A percentile compares a stretch with the other conserved stretches of the same genome.
phyloP scores from a whole-genome alignment of 2,329 filamentous ascomycete genomes.

The Diplodia seriata region DNA sequence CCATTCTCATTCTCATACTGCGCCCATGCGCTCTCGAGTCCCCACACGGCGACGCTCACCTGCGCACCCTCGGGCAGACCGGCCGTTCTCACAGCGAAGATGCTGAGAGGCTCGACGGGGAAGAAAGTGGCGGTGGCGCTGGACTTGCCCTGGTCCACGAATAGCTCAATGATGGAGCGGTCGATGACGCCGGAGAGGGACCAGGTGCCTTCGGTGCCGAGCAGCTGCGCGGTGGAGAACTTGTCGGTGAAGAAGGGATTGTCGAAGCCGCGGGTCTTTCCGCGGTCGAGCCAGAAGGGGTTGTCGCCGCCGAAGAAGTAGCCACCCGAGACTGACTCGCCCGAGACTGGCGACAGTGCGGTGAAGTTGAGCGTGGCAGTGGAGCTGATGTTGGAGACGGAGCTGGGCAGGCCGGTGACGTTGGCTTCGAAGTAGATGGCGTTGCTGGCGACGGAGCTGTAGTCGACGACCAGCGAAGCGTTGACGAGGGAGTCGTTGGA shows the following conservation, averaged over 20 bases:
- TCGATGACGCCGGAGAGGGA: constrained; percentile 61
- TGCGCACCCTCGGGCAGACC: constrained; percentile 47
- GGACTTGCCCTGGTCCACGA: constrained; percentile 60
- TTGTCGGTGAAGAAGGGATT: constrained; percentile 64
- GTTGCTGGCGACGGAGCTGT: constrained; percentile 57
- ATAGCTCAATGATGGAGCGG: constrained; percentile 62
- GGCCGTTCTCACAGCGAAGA: constrained; percentile 45
- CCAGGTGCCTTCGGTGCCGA: constrained; percentile 45
- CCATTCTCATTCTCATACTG: constrained; percentile 36
- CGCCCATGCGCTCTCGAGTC: constrained; percentile 49
- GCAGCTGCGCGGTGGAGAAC: constrained; percentile 50
- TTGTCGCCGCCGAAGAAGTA: constrained; percentile 58
- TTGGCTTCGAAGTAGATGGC: constrained; percentile 64
- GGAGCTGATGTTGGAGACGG: constrained; percentile 39
- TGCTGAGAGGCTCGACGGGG: constrained; percentile 53
- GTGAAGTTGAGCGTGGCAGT: constrained; percentile 59
- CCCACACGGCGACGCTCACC: constrained; percentile 51
- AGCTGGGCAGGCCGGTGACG: constrained; percentile 53
- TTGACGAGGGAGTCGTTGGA: constrained; percentile 57
- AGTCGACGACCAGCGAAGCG: constrained; percentile 58
- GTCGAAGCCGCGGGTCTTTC: constrained; percentile 57
- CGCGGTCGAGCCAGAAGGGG: constrained; percentile 61
- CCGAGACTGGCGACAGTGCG: constrained; percentile 57
- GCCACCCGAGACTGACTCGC: constrained; percentile 59
- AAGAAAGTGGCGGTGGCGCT: constrained; percentile 61